phyloP scores from a whole-genome alignment of 225 moss, liverwort and hornwort species.

The Asterella californica region DNA sequence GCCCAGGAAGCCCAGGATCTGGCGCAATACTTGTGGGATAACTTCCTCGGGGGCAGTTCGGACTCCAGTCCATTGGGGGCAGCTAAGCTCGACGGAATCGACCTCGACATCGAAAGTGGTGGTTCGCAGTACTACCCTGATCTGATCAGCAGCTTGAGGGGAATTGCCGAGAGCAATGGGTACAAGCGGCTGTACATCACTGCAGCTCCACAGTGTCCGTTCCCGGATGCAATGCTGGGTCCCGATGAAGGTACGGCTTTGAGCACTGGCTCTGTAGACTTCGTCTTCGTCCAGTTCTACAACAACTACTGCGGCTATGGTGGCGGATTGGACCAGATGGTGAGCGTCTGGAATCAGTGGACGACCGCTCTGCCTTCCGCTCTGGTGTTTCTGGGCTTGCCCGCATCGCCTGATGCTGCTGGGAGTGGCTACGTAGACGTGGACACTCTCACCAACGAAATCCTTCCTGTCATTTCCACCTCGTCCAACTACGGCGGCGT shows the following conservation, averaged over 20 bases:
- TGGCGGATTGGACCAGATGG: conserved; percentile 14
- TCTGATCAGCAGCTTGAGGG: conserved; percentile 3
- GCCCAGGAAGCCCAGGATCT: neutral
- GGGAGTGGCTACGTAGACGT: neutral
- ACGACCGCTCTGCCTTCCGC: neutral
- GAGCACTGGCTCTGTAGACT: conserved; percentile 1
- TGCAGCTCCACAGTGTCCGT: conserved; percentile 18
- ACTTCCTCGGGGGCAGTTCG: conserved; percentile 16
- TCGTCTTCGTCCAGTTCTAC: conserved; percentile 16
- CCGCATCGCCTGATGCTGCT: conserved; percentile 16
- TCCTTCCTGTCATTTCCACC: neutral
- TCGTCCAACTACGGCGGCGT: no score
- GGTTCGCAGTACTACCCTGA: conserved; percentile 16
- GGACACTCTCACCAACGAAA: neutral
- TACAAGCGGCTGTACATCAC: conserved; percentile 14
- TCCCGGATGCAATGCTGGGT: conserved; percentile 15
- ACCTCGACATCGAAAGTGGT: conserved; percentile 11
- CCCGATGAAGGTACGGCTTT: conserved; percentile 5
- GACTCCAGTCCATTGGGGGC: conserved; percentile 13
- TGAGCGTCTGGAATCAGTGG: conserved; percentile 11
- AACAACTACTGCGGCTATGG: conserved; percentile 7
- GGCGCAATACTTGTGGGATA: conserved; percentile 25
- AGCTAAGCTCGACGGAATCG: conserved; percentile 20
- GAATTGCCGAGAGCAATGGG: neutral
- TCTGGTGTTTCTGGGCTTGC: conserved; percentile 10